Base-by-base conservation (phyloP, 2,329 filamentous ascomycete genomes). In the Cordyceps cateniannulata region DNA sequence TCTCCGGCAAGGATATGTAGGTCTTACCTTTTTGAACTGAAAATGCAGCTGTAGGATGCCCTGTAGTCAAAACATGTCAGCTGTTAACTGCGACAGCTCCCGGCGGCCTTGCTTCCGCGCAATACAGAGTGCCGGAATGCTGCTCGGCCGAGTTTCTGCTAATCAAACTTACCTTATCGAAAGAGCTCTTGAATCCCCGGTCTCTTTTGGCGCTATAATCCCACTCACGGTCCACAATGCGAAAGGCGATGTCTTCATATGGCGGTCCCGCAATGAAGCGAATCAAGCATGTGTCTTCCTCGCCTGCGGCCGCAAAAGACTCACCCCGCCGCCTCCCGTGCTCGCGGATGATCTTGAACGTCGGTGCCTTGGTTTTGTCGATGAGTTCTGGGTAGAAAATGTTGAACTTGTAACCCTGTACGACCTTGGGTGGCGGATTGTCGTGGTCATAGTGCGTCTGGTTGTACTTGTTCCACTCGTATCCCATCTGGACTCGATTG, bases 391-490 rank as follows among this genome's bases (percentile, higher is more conserved):
- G 95, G 71, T 99, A 99, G 76, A 99, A 99, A 56, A 99, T 93
- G 77, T 99, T 98, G 82, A 99, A 99, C 73, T 96, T 97, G 81
- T 99, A 99, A 61, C 95, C 95, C 73, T 99, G 95, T 12, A 99
- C 95, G 7, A 99, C 93, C 76, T 96, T 97, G 27, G 95, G 95
- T 1, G 95, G 95, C 2, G 95, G 95, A 69, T 98, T 97, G 71
- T 98, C 93, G 73, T 97, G 91, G 73, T 98, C 95, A 77, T 99
- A 99, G 76, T 99, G 95, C 14, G 95, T 99, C 76, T 99, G 95
- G 71, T 99, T 99, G 82, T 99, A 99, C 76, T 99, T 99, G 80
- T 99, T 99, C 95, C 95, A 99, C 74, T 99, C 95, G 74, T 98
- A 99, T 58, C 95, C 95, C 90, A 97, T 97, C 74, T 96, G 93